phyloP scores from a whole-genome alignment of 169 alveolate genomes.

The Plasmodium gonderi region DNA sequence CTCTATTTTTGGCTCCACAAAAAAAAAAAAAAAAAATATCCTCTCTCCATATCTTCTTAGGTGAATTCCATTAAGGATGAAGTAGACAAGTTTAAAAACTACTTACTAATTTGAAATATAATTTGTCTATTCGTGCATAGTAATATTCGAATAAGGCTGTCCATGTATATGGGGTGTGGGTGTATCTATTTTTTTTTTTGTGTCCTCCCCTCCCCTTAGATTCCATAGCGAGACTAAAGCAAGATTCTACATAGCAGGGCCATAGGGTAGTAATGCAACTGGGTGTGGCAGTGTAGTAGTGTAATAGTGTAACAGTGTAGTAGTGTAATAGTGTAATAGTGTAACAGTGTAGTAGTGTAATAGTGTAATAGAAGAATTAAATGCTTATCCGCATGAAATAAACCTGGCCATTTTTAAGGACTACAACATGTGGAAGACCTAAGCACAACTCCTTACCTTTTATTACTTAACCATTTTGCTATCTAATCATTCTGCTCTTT shows the following conservation, averaged over 20 bases:
- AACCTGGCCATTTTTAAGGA: neutral
- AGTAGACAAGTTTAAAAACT: conserved; percentile 31
- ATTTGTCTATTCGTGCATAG: neutral
- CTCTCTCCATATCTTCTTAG: neutral
- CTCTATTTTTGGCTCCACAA: too few species aligned
- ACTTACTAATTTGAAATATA: conserved; percentile 5
- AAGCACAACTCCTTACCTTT: neutral
- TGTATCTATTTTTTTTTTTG: neutral
- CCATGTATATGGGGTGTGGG: too few species aligned
- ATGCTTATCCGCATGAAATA: neutral
- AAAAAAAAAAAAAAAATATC: too few species aligned
- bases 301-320: neutral
- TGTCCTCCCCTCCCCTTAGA: neutral
- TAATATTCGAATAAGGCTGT: neutral
- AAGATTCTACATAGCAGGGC: too few species aligned
- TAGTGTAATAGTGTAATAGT: neutral
- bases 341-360: neutral
- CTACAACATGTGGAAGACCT: neutral
- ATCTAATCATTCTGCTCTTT: too few species aligned
- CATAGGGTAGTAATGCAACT: too few species aligned
- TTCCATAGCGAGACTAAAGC: too few species aligned
- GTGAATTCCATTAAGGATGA: conserved; percentile 23
- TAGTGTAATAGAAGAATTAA: neutral
- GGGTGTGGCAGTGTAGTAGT: too few species aligned
- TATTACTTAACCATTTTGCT: neutral